phyloP scores from a whole-genome alignment of 2,329 filamentous ascomycete genomes.

The Fusarium virguliforme region DNA sequence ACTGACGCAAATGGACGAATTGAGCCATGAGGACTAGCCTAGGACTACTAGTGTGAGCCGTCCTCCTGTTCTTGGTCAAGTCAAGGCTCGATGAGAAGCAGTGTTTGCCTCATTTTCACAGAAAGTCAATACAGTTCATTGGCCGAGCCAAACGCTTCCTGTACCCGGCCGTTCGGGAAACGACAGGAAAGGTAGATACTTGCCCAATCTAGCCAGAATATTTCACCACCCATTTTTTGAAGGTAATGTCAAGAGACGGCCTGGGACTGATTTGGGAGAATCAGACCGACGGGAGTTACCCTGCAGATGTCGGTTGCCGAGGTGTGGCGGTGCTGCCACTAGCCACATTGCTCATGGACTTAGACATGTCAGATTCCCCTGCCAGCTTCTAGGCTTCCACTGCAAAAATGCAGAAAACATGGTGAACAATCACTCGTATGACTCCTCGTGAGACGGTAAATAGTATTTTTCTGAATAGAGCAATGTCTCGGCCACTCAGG shows the following conservation, averaged over 20 bases:
- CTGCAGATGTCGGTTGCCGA: not conserved
- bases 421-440: slow-evolving; percentile 16
- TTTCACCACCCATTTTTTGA: not conserved
- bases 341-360: slow-evolving; percentile 8
- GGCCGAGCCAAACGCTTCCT: not conserved
- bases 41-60: not conserved
- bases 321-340: not conserved
- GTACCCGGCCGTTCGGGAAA: not conserved
- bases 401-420: slow-evolving; percentile 3
- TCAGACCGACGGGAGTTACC: not conserved
- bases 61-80: not conserved
- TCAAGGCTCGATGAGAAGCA: not conserved
- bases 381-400: slow-evolving; percentile 4
- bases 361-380: not conserved
- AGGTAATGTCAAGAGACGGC: not conserved
- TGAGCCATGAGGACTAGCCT: not conserved
- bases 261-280: not conserved
- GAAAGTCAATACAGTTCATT: not conserved
- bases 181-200: not conserved
- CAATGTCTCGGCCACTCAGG: slow-evolving; percentile 18
- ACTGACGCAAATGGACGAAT: too few species aligned
- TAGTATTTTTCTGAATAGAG: not conserved
- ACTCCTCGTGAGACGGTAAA: slow-evolving; percentile 35
- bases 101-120: not conserved
- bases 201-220: not conserved